Conservation (phyloP, 345 rosid species). For the Tarenaya hassleriana region DNA sequence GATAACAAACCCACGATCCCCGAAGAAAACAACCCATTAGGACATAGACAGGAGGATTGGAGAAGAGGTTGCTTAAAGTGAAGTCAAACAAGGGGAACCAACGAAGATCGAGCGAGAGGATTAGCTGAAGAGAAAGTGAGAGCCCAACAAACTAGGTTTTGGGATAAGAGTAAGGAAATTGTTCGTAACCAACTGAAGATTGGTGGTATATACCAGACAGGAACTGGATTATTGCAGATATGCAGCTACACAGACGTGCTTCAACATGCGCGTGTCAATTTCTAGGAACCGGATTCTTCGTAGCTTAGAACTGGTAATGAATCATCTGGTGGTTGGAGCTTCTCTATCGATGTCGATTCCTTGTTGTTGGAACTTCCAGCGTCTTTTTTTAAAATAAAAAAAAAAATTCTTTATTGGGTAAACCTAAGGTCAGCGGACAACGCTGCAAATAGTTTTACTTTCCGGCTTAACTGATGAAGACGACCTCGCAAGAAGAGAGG, state of each 20-base stretch:
- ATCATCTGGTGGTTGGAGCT: slow-evolving; percentile 25
- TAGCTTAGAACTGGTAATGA: not conserved
- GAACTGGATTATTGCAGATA: slow-evolving; percentile 19
- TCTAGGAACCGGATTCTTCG: slow-evolving; percentile 18
- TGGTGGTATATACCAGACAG: slow-evolving; percentile 18
- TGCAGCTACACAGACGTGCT: not conserved
- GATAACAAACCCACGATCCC: slow-evolving; percentile 22
- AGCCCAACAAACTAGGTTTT: slow-evolving; percentile 52
- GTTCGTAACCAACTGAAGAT: slow-evolving; percentile 1
- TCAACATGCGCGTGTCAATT: not conserved
- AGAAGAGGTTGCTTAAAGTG: slow-evolving; percentile 56
- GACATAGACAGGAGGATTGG: slow-evolving; percentile 1
- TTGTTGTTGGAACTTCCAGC: slow-evolving; percentile 7
- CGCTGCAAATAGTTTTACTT: no score
- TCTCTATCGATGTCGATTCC: slow-evolving; percentile 25
- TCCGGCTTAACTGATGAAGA: no score
- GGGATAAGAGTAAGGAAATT: not conserved
- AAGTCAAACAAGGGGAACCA: slow-evolving; percentile 49
- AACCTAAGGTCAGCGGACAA: slow-evolving; percentile 7
- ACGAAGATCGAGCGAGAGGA: slow-evolving; percentile 24
- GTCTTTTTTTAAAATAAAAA: not conserved
- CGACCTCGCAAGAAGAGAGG: no score
- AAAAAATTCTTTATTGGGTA: not conserved
- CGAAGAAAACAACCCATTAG: slow-evolving; percentile 32
- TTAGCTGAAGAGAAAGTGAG: slow-evolving; percentile 53